Percentiles rank a stretch among this genome's conserved stretches.
These are phyloP conservation scores for Coniochaeta ligniaria DNA, from an alignment of 2,329 filamentous ascomycete species.

Conservation along the genomic window DNA sequence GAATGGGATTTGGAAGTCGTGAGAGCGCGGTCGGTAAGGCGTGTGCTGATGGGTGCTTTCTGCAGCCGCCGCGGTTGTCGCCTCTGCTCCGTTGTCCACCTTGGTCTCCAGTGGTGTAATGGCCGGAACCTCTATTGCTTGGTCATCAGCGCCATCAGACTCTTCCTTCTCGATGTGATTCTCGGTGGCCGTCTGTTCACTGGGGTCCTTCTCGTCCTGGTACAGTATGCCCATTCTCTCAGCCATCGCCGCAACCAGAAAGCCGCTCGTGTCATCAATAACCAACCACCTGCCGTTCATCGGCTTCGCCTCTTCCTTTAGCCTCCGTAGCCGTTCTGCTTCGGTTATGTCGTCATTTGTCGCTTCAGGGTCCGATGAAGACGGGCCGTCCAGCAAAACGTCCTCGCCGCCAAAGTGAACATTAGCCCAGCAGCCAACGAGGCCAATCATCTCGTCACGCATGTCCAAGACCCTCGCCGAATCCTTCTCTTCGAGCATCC, in stretches of 20 bases:
- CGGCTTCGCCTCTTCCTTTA: constrained; percentile 12
- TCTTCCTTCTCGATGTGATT: background rate
- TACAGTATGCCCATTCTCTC: constrained; percentile 83
- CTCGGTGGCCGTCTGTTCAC: constrained; percentile 6
- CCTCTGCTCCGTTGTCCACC: background rate
- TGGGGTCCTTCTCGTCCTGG: constrained; percentile 22
- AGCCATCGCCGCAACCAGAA: constrained; percentile 76
- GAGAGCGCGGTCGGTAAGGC: constrained; percentile 15
- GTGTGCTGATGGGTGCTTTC: background rate
- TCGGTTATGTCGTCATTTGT: background rate
- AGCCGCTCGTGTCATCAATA: constrained; percentile 79
- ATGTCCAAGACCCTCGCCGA: constrained; percentile 76
- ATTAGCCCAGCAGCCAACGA: constrained; percentile 86
- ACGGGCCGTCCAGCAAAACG: constrained; percentile 15
- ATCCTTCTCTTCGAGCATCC: constrained; percentile 74
- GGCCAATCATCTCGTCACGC: constrained; percentile 72
- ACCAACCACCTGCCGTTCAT: constrained; percentile 60
- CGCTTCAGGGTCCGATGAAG: constrained; percentile 2
- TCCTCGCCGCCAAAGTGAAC: constrained; percentile 61
- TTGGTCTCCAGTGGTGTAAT: background rate
- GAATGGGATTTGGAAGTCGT: constrained; percentile 57
- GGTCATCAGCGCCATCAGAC: background rate
- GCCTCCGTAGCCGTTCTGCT: background rate
- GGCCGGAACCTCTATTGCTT: background rate
- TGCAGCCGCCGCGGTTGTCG: background rate